A percentile compares a stretch with the other conserved stretches of the same genome.
These are phyloP conservation scores for Cinchona pubescens DNA, from an alignment of 257 asterid genomes.

Conservation along the genomic window DNA sequence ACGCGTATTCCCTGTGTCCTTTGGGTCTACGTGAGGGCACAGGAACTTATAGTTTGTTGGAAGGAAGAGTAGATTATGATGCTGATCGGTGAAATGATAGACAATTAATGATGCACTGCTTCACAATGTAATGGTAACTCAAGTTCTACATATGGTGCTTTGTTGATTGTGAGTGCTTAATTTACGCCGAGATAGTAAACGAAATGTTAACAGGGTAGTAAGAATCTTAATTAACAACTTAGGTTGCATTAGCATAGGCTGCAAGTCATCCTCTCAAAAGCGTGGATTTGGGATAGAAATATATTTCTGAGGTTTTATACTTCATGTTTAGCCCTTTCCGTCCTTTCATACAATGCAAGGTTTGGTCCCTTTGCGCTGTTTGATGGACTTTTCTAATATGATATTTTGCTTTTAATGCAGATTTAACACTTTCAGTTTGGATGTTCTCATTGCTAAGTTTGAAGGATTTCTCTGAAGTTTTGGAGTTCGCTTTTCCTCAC, in stretches of 20 bases:
- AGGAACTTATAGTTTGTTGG: not conserved
- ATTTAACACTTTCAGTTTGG: slow-evolving; percentile 7
- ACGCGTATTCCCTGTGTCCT: not conserved
- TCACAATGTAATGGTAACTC: not conserved
- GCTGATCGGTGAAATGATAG: not conserved
- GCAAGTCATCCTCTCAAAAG: not conserved
- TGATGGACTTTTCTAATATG: not conserved
- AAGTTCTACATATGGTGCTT: not conserved
- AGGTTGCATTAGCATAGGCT: not conserved
- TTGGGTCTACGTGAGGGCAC: not conserved
- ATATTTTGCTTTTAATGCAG: slow-evolving; percentile 23
- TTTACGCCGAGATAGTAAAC: not conserved
- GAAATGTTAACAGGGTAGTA: no score
- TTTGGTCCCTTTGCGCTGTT: not conserved
- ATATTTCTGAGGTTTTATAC: not conserved
- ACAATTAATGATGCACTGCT: not conserved
- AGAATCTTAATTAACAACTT: not conserved
- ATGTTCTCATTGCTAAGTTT: not conserved
- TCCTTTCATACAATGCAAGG: not conserved
- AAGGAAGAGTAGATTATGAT: not conserved
- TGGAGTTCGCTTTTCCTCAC: slow-evolving; percentile 6
- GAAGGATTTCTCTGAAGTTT: slow-evolving; percentile 1
- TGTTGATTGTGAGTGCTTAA: not conserved
- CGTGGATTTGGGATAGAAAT: not conserved
- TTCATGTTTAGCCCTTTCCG: not conserved